Evolutionary conservation across 306 rosid species (phyloP), one percentile per base, ranked within the genome.

Genomic region (Erythrophleum fordii): DNA sequence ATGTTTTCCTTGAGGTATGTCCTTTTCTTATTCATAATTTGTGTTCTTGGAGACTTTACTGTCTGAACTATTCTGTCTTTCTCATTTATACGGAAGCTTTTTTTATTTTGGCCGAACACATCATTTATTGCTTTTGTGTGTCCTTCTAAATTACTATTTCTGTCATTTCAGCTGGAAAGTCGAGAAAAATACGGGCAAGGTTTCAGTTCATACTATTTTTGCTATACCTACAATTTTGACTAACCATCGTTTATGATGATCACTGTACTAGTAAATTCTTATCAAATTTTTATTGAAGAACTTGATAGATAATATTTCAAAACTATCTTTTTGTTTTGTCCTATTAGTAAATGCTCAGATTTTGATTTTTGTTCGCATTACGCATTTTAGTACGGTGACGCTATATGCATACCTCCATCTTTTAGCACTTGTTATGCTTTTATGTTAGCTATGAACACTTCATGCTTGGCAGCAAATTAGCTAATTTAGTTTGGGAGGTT

Each of bases 1-100:
- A 82, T 74, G 59, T 53, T 81, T 70, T 64, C 65, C 70, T 80
- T 13, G 52, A 34, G 91, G 95, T 80, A 34, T 79, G 65, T 53
- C 53, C 72, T 71, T 84, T 75, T 71, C 37, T 55, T 74, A 39
- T 49, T 80, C 69, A 70, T 69, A 23, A 6, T 11, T 44, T 26
- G 31, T 35, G 35, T 20, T 64, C 49, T 82, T 52, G 76, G 45
- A 69, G 66, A 17, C 17, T 1, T 26, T 68, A 45, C 53, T 25
- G 75, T 72, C 6, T 28, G 18, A 11, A 9, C 28, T 52, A 16
- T 14, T 6, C 10, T 28, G 16, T 73, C 71, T 37, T 18, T n/a
- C 14, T 20, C 72, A 34, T 34, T 37, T 37, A 28, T 13, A 35
- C 0, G 18, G 44, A 16, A 16, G n/a, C 0, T 0, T 13, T 62